phyloP scores from a whole-genome alignment of 2,329 filamentous ascomycete species.

The Diaporthe batatas region DNA sequence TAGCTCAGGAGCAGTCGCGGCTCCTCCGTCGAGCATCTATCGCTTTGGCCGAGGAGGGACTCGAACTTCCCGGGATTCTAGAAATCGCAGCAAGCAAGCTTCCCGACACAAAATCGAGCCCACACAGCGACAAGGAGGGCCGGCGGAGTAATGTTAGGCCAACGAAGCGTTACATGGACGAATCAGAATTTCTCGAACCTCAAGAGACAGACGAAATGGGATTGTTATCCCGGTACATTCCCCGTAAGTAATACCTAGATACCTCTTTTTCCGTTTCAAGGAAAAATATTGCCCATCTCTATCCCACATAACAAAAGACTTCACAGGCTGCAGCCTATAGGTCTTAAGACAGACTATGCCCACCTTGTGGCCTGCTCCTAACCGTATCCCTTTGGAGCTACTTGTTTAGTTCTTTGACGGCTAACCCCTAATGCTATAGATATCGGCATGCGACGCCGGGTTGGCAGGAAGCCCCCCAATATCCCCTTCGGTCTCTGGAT shows the following conservation, averaged over 20 bases:
- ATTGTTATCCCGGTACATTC: not conserved
- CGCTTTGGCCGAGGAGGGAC: not conserved
- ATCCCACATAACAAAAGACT: too few relatives aligned
- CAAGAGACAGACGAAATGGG: not conserved
- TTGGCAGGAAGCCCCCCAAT: not conserved
- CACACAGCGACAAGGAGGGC: not conserved
- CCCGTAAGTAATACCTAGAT: not conserved
- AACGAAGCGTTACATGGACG: not conserved
- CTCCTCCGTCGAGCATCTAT: conserved; percentile 16
- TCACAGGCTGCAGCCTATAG: too few relatives aligned
- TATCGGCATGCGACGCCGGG: conserved; percentile 9
- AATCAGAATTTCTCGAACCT: not conserved
- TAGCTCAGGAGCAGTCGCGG: not conserved
- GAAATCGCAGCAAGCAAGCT: not conserved
- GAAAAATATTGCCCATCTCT: too few relatives aligned
- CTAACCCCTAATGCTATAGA: not conserved
- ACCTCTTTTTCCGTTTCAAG: too few relatives aligned
- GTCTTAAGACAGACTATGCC: too few relatives aligned
- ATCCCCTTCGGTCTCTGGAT: conserved; percentile 10
- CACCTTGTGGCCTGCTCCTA: too few relatives aligned
- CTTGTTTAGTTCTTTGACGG: too few relatives aligned
- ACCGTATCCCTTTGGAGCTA: too few relatives aligned
- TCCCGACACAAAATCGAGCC: not conserved
- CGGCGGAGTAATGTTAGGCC: not conserved
- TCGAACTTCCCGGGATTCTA: conserved; percentile 14